A percentile compares a stretch with the other conserved stretches of the same genome.
Conservation (phyloP, 495 filamentous ascomycete genomes). For the Daldinia bambusicola region DNA sequence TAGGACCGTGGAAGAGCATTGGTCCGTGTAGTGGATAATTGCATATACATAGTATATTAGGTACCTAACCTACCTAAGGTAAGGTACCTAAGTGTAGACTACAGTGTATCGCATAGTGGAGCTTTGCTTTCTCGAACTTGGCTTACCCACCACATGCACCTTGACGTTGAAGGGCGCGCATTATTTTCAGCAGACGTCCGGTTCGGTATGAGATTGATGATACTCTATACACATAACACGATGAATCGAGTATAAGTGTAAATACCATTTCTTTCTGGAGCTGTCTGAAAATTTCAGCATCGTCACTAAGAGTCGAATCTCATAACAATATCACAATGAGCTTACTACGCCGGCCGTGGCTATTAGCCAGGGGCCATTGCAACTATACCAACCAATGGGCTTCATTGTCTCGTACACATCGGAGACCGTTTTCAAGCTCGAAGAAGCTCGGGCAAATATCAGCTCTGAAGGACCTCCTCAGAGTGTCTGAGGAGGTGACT, state of each 20-base stretch:
- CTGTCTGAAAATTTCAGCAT: background rate
- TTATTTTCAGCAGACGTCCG: conserved; percentile 11
- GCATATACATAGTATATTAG: too few relatives aligned
- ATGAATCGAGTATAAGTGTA: conserved; percentile 1
- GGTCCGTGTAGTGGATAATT: too few relatives aligned
- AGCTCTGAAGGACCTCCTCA: conserved; percentile 67
- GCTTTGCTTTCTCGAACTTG: background rate
- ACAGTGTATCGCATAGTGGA: conserved; percentile 4
- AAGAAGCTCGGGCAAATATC: conserved; percentile 21
- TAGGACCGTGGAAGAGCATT: too few relatives aligned
- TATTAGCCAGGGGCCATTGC: conserved; percentile 7
- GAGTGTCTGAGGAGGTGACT: conserved; percentile 82
- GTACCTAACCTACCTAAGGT: too few relatives aligned
- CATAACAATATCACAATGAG: conserved; percentile 10
- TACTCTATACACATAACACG: conserved; percentile 7
- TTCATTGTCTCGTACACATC: conserved; percentile 3
- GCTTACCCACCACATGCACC: background rate
- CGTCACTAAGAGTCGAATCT: background rate
- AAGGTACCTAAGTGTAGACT: too few relatives aligned
- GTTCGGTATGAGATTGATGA: conserved; percentile 3
- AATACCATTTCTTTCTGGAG: background rate
- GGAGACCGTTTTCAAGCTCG: conserved; percentile 29
- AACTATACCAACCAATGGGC: background rate
- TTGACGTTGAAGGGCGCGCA: conserved; percentile 34
- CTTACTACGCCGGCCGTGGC: conserved; percentile 17